Evolutionary conservation across 2,329 filamentous ascomycete genomes (phyloP), one percentile per base, ranked within the genome.

Genomic region (Cladorrhinum sp.): DNA sequence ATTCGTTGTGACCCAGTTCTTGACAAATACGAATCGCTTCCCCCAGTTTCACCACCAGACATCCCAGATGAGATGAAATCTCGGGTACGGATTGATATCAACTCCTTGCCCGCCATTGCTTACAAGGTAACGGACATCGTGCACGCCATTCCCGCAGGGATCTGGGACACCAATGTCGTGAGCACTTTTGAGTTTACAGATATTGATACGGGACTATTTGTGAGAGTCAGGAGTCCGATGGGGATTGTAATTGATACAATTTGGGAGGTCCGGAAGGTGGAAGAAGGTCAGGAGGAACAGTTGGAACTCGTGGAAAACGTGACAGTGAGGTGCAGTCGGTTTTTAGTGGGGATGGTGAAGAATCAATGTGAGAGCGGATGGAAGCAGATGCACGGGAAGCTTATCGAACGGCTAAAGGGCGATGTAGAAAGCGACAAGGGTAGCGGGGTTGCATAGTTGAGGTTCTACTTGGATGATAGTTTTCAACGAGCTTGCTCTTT

Each of bases 111-210:
- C 12, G 24, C 20, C 23, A 50, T 23, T 18, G 20, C 4, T 63
- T 85, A 79, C 71, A 73, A 75, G 29, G 79, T 84, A 23, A 80
- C 76, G 6, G 79, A 82, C 63, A 72, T 76, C 38, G 75, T 83
- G 7, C 80, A 83, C 65, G 75, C 80, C 38, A 73, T 85, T 23
- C 81, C 82, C 2, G 80, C 80, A 13, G 81, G 81, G 2, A 74
- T 85, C 25, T 85, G 81, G 81, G 81, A 82, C 67, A 79, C 76
- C 55, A 78, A 79, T 52, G 79, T 85, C 6, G 75, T 80, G 56
- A 84, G 81, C 72, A 78, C 70, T 5, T 82, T 82, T 67, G 82
- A 85, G 71, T 80, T 85, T 62, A 78, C 80, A 18, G 71, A 82
- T 62, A 71, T 80, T 18, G 72, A 73, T n/a, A 74, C 70, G 25